Evolutionary conservation across 2,329 filamentous ascomycete species (phyloP), one percentile per base, ranked within the genome.

Genomic region (Penicillium thymicola): DNA sequence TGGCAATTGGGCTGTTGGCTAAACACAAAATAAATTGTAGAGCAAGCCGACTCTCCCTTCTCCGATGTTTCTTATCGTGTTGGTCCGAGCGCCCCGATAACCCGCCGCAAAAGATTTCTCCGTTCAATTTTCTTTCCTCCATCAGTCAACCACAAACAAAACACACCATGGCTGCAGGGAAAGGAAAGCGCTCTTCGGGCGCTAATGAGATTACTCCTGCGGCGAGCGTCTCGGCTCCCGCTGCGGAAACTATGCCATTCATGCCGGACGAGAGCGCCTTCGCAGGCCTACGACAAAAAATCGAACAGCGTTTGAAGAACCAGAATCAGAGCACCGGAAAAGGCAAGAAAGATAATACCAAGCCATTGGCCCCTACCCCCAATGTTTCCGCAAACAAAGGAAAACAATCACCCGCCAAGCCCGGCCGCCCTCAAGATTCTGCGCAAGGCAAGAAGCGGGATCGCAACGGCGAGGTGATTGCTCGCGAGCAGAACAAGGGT

Each of bases 401-500:
- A n/a, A 68, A 68, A 21, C 54, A 59, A 37, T 38, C 36, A 21
- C 21, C 58, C 25, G 23, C 65, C 11, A 65, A 64, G 46, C 43
- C 59, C 47, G 57, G 61, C 51, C 67, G 67, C 45, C 67, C 58
- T 25, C 67, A 69, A 27, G 61, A 68, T 40, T 51, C 55, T 44
- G 60, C 63, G n/a, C 60, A 72, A 45, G 75, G 75, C 55, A 78
- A 76, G 64, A 80, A 80, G 61, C 71, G 77, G 51, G 78, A 78
- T 65, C 73, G 74, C 60, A 77, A 74, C 62, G 77, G 77, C 18
- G 73, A 77, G 43, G 69, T 78, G 54, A 79, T 79, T 54, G 65
- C 70, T 34, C 66, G 67, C 25, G 68, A 72, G 28, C 66, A 71
- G 21, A 71, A 70, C 57, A 67, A 70, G 34, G 51, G 53, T 37